Base-by-base conservation (phyloP, 371 early-diverging fungal genomes). In the Syncephalastrum sp. region DNA sequence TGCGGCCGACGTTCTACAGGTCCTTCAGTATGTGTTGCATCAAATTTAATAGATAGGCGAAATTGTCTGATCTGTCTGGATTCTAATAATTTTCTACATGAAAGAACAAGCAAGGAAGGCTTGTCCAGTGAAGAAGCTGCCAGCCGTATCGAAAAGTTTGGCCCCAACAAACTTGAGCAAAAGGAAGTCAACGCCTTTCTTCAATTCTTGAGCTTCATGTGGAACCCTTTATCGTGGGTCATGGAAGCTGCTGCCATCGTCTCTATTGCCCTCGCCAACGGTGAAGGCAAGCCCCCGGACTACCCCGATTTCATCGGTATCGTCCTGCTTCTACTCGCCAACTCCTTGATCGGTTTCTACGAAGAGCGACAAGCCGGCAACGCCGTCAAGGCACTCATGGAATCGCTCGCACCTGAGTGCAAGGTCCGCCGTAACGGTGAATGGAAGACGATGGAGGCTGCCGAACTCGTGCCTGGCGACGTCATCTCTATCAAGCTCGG, bases 291-390 rank as follows among this genome's bases (percentile, higher is more conserved):
- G 49, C 69, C 86, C 16, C 84, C 83, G 13, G 86, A 91, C 69
- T 90, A 89, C 83, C 79, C 83, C 54, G 91, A 93, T 67, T 86
- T 91, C 64, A 86, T 83, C 27, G 90, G 90, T 74, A 84, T 93
- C 61, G 67, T 90, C n/a, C 66, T 84, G 50, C 79, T 91, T 50
- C 67, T 93, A 63, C 58, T 93, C 50, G 82, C 79, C 59, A 93
- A 93, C 82, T 88, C 93, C 48, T 62, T 73, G 68, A 90, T 93
- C 62, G 93, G 93, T 55, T 93, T 74, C 77, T 74, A 80, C 68
- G 90, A 92, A 74, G 93, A 92, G 77, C 80, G 79, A 59, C 81
- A 82, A 47, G 87, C 87, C 45, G 85, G 83, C 60, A 82, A 82
- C 60, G 84, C 87, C 27, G 83, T 87, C 67, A 82, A 87, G 77